phyloP scores from a whole-genome alignment of 192 early-diverging fungal species.

The Coemansia sp. region DNA sequence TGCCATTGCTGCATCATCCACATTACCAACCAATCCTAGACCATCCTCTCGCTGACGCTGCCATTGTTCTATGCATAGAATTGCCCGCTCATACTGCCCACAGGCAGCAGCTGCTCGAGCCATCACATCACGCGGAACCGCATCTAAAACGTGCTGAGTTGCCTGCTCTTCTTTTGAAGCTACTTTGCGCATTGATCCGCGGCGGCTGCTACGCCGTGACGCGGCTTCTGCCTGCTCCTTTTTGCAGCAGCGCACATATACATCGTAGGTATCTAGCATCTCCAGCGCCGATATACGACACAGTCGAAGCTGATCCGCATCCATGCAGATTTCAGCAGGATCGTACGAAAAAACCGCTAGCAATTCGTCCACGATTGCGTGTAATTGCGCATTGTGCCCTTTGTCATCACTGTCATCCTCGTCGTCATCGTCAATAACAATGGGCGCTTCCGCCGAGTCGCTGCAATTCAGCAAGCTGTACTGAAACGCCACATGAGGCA shows the following conservation, averaged over 20 bases:
- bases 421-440: constrained; percentile 33
- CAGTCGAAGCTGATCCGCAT: constrained; percentile 32
- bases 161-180: constrained; percentile 27
- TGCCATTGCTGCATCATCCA: constrained; percentile 30
- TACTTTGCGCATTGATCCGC: constrained; percentile 15
- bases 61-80: constrained; percentile 32
- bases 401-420: constrained; percentile 3
- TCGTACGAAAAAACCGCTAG: constrained; percentile 25
- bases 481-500: constrained; percentile 38
- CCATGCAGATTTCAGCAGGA: constrained; percentile 4
- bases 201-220: constrained; percentile 25
- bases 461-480: constrained; percentile 15
- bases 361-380: constrained; percentile 18
- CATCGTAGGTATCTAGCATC: constrained; percentile 33
- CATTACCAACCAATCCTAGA: constrained; percentile 33
- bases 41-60: constrained; percentile 23
- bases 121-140: constrained; percentile 15
- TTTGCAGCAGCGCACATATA: constrained; percentile 18
- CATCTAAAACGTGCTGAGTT: constrained; percentile 12
- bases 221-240: constrained; percentile 20
- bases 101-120: constrained; percentile 36
- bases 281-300: constrained; percentile 39
- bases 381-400: not conserved
- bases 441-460: constrained; percentile 4
- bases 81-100: constrained; percentile 42